Base-by-base conservation (phyloP, 345 rosid species). In the Aquilaria sinensis region DNA sequence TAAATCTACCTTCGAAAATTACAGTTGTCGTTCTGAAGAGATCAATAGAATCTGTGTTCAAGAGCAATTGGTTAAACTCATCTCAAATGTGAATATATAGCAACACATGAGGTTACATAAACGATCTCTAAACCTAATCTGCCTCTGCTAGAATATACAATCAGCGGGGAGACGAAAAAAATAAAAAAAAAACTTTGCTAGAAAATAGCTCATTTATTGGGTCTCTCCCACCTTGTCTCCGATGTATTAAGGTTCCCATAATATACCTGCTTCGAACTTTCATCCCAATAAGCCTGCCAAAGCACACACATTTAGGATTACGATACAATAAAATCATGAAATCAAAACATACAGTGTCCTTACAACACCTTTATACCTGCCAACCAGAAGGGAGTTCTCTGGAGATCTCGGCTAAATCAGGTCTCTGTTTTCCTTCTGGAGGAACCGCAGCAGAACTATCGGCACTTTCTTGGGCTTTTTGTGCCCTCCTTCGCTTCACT, bases 401-500 rank as follows among this genome's bases (percentile, higher is more conserved):
- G 0, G 87, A 77, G 67, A 83, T 73, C 68, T 88, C 78, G 31
- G 66, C 74, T 41, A 86, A 69, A 77, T 81, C 82, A 58, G 90
- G 82, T 68, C 77, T 69, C 66, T 65, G 75, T 37, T 69, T 80
- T 67, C 64, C 77, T 58, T 59, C 75, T 5, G 41, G 49, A 13
- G 47, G 66, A 43, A 46, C 67, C 68, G 83, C 81, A 1, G 70
- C 47, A 53, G 68, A 37, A 50, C 61, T 50, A 56, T 47, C 30
- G n/a, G 69, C 71, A 9, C 82, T 72, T 76, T 78, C 83, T 61
- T 74, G 72, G 54, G 80, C 86, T 60, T 78, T 63, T 63, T 78
- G 83, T 58, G 83, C 88, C 78, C 87, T 82, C 60, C 84, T 79
- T 10, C 90, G 80, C 82, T 90, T 94, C 50, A 90, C 96, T 77